phyloP scores from a whole-genome alignment of 257 asterid species.

The Cynanchum wilfordii region DNA sequence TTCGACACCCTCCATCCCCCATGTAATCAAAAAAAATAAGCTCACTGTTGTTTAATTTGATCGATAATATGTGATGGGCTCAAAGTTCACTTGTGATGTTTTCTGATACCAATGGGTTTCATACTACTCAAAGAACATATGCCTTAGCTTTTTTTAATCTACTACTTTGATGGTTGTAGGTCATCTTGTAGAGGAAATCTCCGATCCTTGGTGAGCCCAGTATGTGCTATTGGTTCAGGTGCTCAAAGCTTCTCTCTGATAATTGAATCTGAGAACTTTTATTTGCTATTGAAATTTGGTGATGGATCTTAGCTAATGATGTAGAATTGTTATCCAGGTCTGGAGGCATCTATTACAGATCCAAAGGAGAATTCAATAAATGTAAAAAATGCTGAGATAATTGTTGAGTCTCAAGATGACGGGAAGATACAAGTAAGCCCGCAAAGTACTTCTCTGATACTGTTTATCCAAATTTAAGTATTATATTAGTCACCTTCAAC shows the following conservation, averaged over 20 bases:
- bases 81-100: neutral
- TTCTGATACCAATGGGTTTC: neutral
- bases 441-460: neutral
- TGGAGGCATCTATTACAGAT: slow-evolving; percentile 54
- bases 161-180: slow-evolving; percentile 4
- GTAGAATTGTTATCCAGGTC: slow-evolving; percentile 27
- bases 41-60: neutral
- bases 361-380: slow-evolving; percentile 25
- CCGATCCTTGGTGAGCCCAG: neutral
- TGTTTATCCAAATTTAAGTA: neutral
- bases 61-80: neutral
- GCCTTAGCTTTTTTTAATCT: neutral
- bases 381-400: slow-evolving; percentile 45
- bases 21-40: too few species aligned
- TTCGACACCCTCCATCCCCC: too few species aligned
- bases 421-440: slow-evolving; percentile 58
- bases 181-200: neutral
- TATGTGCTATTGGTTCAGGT: slow-evolving; percentile 13
- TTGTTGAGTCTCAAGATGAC: slow-evolving; percentile 35
- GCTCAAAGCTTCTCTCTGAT: neutral
- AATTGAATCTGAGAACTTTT: neutral
- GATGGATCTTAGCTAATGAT: neutral
- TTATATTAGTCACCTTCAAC: neutral
- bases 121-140: slow-evolving; percentile 2
- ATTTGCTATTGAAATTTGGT: neutral